Base-by-base conservation (phyloP, 2,329 filamentous ascomycete genomes). In the Phialophora macrospora region DNA sequence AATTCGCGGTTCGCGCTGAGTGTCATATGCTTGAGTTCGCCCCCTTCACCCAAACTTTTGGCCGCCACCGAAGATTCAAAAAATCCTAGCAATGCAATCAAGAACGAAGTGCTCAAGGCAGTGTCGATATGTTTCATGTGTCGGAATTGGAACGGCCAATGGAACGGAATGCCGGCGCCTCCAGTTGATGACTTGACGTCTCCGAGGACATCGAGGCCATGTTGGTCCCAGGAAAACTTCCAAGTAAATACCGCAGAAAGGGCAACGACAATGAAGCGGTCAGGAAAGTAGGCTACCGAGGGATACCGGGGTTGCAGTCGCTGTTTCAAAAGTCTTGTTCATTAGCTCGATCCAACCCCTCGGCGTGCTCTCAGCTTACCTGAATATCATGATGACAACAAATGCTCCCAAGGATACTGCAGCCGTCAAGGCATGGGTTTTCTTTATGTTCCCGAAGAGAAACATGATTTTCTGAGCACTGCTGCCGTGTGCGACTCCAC, bases 21-120 rank as follows among this genome's bases (percentile, higher is more conserved):
- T 60, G 90, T 87, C 75, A 97, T 92, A 34, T 88, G 90, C 66
- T 91, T 86, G 34, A 97, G 89, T 9, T 87, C 87, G 68, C 89
- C 80, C 6, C 82, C 82, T 55, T 81, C 82, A 14, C 90, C 90
- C 2, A 99, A 81, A 68, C 91, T 94, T 79, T 98, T 98, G 41
- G 95, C 95, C 0, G 95, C 95, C 12, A 99, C 93, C 0, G 93
- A 97, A 2, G 92, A 97, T 78, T 99, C 95, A 73, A 99, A 99
- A 79, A 99, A 99, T n/a, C 95, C 95, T 0, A 99, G 87, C 26
- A 99, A 83, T 0, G 93, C 92, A 70, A 99, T 97, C 61, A 98
- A 83, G 74, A 99, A 97, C 0, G 92, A 90, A 0, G 95, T 98
- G 59, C 91, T 89, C 84, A 98, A 90, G 44, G 92, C 90, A 68